Conservation (phyloP, 202 grass and related monocot genomes). For the Schoenoplectus triqueter region DNA sequence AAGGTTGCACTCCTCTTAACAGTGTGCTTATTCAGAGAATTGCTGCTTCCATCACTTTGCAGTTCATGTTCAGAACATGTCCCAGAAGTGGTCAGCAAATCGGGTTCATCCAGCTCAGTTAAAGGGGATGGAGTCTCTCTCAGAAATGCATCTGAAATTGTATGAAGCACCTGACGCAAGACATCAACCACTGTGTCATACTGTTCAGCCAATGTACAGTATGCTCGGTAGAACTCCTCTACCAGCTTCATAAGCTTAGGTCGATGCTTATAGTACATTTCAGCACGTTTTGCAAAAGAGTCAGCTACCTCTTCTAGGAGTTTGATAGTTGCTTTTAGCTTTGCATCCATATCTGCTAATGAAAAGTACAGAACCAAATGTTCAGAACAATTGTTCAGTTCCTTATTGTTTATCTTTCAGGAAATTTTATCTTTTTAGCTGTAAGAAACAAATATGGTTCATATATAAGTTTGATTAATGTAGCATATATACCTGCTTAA, state of each 20-base stretch:
- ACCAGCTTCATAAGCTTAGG: constrained; percentile 84
- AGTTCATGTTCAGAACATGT: constrained; percentile 52
- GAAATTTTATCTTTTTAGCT: not conserved
- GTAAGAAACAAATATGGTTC: not conserved
- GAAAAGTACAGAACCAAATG: constrained; percentile 38
- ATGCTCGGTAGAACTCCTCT: constrained; percentile 90
- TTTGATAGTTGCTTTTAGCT: constrained; percentile 85
- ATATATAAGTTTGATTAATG: constrained; percentile 15
- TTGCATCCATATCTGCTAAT: constrained; percentile 90
- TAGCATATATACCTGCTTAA: not conserved
- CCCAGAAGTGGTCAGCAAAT: constrained; percentile 46
- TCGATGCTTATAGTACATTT: constrained; percentile 96
- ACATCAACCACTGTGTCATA: constrained; percentile 77
- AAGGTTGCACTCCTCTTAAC: constrained; percentile 32
- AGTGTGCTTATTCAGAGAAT: constrained; percentile 7
- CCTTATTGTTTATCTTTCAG: constrained; percentile 1
- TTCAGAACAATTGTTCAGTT: constrained; percentile 32
- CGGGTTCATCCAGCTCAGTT: constrained; percentile 52
- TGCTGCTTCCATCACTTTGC: constrained; percentile 45
- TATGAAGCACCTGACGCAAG: constrained; percentile 78
- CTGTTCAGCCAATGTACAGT: constrained; percentile 83
- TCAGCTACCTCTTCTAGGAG: constrained; percentile 97
- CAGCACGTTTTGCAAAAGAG: constrained; percentile 92
- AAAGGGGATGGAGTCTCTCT: constrained; percentile 54
- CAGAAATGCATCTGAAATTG: constrained; percentile 86